phyloP scores from a whole-genome alignment of 1,284 basidiomycete species.

The Cutaneotrichosporon daszewskae region DNA sequence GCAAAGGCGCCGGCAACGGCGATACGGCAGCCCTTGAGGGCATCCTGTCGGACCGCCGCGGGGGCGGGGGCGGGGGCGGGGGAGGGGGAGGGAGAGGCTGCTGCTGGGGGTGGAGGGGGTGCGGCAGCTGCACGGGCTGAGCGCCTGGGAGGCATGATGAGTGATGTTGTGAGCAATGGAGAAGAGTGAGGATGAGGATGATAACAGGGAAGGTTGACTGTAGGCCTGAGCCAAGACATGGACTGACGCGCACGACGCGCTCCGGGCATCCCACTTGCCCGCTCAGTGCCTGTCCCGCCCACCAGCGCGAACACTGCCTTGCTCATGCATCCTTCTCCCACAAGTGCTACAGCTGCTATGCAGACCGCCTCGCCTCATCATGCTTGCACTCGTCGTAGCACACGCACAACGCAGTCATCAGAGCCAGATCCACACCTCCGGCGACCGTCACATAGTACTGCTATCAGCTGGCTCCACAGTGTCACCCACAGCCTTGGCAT shows the following conservation, averaged over 20 bases:
- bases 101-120: not conserved
- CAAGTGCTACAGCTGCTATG: not conserved
- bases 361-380: constrained; percentile 3
- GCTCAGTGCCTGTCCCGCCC: too few species aligned
- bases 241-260: too few species aligned
- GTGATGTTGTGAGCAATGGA: not conserved
- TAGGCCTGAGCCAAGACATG: too few species aligned
- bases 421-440: constrained; percentile 2
- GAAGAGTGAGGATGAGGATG: not conserved
- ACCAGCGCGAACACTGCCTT: too few species aligned
- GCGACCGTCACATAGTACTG: constrained; percentile 9
- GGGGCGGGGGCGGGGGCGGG: not conserved
- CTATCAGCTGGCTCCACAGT: too few species aligned
- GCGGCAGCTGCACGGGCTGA: constrained; percentile 7
- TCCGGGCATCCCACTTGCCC: too few species aligned
- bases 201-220: not conserved
- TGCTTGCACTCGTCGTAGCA: constrained; percentile 4
- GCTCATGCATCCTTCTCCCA: not conserved
- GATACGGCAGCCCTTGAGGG: constrained; percentile 9
- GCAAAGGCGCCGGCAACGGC: constrained; percentile 8
- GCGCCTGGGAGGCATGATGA: constrained; percentile 6
- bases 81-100: not conserved
- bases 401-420: constrained; percentile 5
- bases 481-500: constrained; percentile 6
- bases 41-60: not conserved